Evolutionary conservation across 129 eudicot genomes (phyloP).

Genomic region (Arctium minus): DNA sequence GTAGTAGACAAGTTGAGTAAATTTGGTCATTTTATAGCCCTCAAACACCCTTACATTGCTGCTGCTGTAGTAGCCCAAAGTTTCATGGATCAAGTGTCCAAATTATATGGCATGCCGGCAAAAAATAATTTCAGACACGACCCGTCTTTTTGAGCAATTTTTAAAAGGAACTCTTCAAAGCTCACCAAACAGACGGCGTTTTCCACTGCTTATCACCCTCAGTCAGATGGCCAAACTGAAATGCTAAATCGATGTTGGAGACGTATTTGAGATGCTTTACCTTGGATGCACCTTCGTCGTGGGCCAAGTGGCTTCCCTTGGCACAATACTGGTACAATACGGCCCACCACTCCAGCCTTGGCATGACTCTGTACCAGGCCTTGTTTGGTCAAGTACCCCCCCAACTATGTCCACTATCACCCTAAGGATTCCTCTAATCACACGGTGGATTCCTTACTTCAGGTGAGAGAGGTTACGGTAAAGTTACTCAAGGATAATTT

Average conservation of each 20-base stretch:
- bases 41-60: constrained; percentile 1
- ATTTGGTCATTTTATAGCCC: constrained; percentile 3
- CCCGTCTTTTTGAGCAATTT: not conserved
- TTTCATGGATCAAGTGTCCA: constrained; percentile 1
- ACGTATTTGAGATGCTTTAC: not conserved
- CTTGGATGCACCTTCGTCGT: not conserved
- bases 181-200: not conserved
- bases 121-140: not conserved
- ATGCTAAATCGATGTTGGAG: not conserved
- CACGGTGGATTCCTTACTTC: not conserved
- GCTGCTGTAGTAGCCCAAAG: constrained; percentile 9
- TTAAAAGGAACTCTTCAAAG: not conserved
- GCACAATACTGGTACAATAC: not conserved
- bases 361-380: not conserved
- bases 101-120: constrained; percentile 5
- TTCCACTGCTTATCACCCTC: not conserved
- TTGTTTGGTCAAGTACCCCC: not conserved
- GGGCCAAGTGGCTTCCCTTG: not conserved
- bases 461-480: not conserved
- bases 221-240: not conserved
- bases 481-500: not conserved
- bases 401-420: not conserved
- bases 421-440: not conserved
- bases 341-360: not conserved
- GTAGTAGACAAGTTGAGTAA: constrained; percentile 6